A percentile compares a stretch with the other conserved stretches of the same genome.
Evolutionary conservation across 129 eudicot species (phyloP).

Genomic region (Tanacetum coccineum): DNA sequence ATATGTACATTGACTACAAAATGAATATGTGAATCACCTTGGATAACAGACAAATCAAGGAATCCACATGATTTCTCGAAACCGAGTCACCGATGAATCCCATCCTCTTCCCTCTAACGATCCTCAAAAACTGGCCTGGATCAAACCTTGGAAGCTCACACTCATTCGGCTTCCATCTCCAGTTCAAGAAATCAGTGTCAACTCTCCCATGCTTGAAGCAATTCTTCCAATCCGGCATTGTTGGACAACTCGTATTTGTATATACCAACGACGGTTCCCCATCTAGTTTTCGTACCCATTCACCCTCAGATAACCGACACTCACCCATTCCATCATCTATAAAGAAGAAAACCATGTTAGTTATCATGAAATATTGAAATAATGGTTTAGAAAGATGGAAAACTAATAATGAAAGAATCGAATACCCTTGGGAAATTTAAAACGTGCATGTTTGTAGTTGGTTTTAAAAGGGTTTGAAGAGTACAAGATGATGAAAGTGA

Average conservation of each 20-base stretch:
- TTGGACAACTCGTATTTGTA: conserved; percentile 39
- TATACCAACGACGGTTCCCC: conserved; percentile 21
- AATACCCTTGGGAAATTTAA: conserved; percentile 1
- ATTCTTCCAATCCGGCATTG: conserved; percentile 33
- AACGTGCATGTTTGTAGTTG: not conserved
- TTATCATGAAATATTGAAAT: not conserved
- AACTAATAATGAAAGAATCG: not conserved
- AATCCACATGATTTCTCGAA: conserved; percentile 73
- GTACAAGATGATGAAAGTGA: conserved; percentile 3
- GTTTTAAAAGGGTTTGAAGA: conserved; percentile 5
- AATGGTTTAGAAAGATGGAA: not conserved
- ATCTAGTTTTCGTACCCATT: conserved; percentile 35
- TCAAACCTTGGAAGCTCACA: conserved; percentile 55
- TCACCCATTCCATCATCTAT: not conserved
- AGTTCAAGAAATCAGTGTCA: conserved; percentile 45
- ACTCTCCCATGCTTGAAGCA: not conserved
- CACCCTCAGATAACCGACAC: conserved; percentile 39
- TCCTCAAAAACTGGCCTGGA: conserved; percentile 48
- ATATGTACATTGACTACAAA: too few relatives aligned
- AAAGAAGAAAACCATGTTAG: not conserved
- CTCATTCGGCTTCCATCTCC: conserved; percentile 79
- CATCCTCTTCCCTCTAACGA: conserved; percentile 50
- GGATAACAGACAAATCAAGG: conserved; percentile 48
- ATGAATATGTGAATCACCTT: not conserved
- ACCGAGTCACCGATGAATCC: conserved; percentile 88